Conservation (phyloP, 441 rosid species). For the Corymbia citriodora region DNA sequence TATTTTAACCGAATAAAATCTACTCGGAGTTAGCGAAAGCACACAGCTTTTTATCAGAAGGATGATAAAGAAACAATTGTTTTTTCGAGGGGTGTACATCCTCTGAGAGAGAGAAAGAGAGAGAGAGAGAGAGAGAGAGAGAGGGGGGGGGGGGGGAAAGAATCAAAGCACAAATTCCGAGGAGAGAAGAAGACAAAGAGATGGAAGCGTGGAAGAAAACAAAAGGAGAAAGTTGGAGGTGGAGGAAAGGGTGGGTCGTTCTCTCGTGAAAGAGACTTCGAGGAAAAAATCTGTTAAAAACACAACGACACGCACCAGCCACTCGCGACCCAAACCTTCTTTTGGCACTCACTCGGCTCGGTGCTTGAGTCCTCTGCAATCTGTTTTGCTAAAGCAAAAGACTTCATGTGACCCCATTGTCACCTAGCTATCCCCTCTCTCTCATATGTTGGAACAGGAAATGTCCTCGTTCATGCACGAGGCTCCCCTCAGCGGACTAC, state of each 20-base stretch:
- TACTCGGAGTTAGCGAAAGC: conserved; percentile 6
- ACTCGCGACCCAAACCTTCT: neutral
- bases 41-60: neutral
- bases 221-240: conserved; percentile 22
- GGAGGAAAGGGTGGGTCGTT: conserved; percentile 32
- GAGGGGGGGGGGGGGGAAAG: conserved; percentile 6
- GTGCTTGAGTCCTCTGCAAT: neutral
- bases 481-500: neutral
- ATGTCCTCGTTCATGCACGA: neutral
- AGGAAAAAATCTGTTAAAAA: neutral
- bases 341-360: neutral
- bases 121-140: neutral
- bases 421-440: conserved; percentile 22
- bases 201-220: conserved; percentile 38
- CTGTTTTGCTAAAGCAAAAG: neutral
- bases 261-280: conserved; percentile 50
- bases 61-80: neutral
- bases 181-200: conserved; percentile 43
- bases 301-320: neutral
- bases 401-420: conserved; percentile 29
- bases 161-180: conserved; percentile 50
- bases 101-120: neutral
- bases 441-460: neutral
- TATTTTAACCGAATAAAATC: conserved; percentile 2
- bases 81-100: neutral